These are phyloP conservation scores for Aspergillus pseudoglaucus DNA, from an alignment of 2,329 filamentous ascomycete species.

Conservation along the genomic window DNA sequence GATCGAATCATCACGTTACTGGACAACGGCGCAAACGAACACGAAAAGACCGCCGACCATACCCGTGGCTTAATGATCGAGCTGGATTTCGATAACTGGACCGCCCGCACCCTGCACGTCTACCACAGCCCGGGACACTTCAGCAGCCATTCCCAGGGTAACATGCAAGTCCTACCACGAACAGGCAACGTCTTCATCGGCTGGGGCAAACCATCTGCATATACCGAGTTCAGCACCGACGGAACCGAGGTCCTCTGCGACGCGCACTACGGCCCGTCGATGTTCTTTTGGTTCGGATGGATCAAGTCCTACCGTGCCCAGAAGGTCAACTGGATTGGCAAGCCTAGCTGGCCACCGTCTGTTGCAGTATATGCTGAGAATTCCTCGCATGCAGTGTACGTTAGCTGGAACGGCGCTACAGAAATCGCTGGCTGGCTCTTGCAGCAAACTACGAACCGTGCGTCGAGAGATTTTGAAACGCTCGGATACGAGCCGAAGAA, in stretches of 20 bases:
- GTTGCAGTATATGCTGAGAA: conserved; percentile 6
- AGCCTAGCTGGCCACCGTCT: conserved; percentile 35
- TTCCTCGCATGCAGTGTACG: conserved; percentile 12
- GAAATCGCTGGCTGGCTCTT: conserved; percentile 25
- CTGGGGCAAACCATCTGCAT: conserved; percentile 47
- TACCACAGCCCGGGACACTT: conserved; percentile 9
- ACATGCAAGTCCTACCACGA: conserved; percentile 10
- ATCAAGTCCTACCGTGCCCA: conserved; percentile 53
- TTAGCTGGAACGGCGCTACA: conserved; percentile 34
- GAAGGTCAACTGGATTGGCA: conserved; percentile 48
- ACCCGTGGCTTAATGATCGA: conserved; percentile 16
- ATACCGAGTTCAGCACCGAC: conserved; percentile 39
- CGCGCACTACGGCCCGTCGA: conserved; percentile 38
- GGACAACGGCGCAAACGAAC: conserved; percentile 20
- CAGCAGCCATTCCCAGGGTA: conserved; percentile 9
- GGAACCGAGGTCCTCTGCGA: conserved; percentile 19
- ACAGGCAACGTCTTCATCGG: conserved; percentile 44
- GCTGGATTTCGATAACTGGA: conserved; percentile 44
- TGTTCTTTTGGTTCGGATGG: conserved; percentile 39
- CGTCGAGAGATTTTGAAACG: conserved; percentile 10
- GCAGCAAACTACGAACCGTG: conserved; percentile 10
- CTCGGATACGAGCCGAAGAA: conserved; percentile 10
- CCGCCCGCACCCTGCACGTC: conserved; percentile 31
- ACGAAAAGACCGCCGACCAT: conserved; percentile 6
- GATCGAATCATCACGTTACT: conserved; percentile 18